phyloP scores from a whole-genome alignment of 768 basidiomycete genomes.

The Pisolithus microcarpus region DNA sequence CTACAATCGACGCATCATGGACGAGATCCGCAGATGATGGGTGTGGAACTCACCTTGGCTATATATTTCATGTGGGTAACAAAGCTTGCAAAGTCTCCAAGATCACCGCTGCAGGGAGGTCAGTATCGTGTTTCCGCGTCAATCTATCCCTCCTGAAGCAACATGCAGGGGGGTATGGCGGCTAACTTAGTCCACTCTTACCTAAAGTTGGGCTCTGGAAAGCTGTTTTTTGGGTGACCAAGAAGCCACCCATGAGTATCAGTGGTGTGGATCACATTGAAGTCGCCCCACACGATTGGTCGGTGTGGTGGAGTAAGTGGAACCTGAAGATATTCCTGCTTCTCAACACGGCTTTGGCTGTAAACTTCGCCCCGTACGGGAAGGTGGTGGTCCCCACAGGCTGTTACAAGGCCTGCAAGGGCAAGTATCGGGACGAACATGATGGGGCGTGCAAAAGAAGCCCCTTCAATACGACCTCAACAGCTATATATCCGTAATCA shows the following conservation, averaged over 20 bases:
- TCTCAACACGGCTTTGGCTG: slow-evolving; percentile 26
- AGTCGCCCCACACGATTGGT: slow-evolving; percentile 77
- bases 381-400: slow-evolving; percentile 12
- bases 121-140: not conserved
- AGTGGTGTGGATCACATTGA: slow-evolving; percentile 83
- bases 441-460: not conserved
- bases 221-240: slow-evolving; percentile 70
- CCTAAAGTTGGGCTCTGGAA: slow-evolving; percentile 74
- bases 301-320: slow-evolving; percentile 52
- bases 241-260: slow-evolving; percentile 80
- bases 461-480: too few relatives aligned
- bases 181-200: slow-evolving; percentile 14
- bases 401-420: slow-evolving; percentile 7
- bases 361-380: slow-evolving; percentile 19
- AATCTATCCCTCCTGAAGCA: not conserved
- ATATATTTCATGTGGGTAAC: slow-evolving; percentile 73
- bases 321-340: slow-evolving; percentile 34
- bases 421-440: slow-evolving; percentile 10
- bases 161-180: not conserved
- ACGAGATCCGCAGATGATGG: too few relatives aligned
- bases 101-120: slow-evolving; percentile 38
- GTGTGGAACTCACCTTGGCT: slow-evolving; percentile 40
- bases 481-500: too few relatives aligned
- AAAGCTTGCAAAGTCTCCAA: slow-evolving; percentile 84
- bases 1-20: slow-evolving; percentile 19